phyloP scores from a whole-genome alignment of 1,139 yeast species.

The Yamadazyma taylorii region DNA sequence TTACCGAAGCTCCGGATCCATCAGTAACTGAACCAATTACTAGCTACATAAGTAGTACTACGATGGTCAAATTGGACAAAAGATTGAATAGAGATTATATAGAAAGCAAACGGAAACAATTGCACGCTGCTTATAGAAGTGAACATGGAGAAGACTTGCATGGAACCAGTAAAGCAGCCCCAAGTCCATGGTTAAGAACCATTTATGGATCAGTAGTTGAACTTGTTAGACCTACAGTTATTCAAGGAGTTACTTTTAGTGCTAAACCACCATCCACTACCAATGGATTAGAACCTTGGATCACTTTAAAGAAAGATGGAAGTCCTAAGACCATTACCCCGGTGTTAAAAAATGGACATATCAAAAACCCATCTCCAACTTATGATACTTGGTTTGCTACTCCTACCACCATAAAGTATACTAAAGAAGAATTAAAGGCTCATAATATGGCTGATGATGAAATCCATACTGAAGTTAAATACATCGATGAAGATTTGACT shows the following conservation, averaged over 20 bases:
- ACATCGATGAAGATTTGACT: conserved; percentile 64
- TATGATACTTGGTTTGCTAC: conserved; percentile 78
- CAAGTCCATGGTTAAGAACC: conserved; percentile 75
- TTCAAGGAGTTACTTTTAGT: conserved; percentile 78
- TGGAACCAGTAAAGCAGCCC: conserved; percentile 16
- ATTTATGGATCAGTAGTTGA: conserved; percentile 56
- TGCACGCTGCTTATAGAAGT: conserved; percentile 6
- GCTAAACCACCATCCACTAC: conserved; percentile 70
- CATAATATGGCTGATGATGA: conserved; percentile 68
- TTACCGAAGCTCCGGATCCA: conserved; percentile 5
- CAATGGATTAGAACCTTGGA: conserved; percentile 78
- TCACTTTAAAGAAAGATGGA: conserved; percentile 73
- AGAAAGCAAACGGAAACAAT: conserved; percentile 27
- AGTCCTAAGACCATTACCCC: conserved; percentile 80
- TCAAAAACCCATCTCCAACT: conserved; percentile 66
- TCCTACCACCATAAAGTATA: conserved; percentile 55
- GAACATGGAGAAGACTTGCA: conserved; percentile 10
- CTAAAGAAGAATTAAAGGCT: conserved; percentile 63
- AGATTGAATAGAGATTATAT: conserved; percentile 41
- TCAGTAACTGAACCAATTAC: conserved; percentile 35
- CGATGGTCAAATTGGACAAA: conserved; percentile 2
- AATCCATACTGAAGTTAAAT: conserved; percentile 51
- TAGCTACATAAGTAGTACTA: no score
- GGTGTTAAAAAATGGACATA: conserved; percentile 66
- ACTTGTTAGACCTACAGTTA: conserved; percentile 76